Evolutionary conservation across 305 asterid species (phyloP).

Genomic region (Rubia balearica): DNA sequence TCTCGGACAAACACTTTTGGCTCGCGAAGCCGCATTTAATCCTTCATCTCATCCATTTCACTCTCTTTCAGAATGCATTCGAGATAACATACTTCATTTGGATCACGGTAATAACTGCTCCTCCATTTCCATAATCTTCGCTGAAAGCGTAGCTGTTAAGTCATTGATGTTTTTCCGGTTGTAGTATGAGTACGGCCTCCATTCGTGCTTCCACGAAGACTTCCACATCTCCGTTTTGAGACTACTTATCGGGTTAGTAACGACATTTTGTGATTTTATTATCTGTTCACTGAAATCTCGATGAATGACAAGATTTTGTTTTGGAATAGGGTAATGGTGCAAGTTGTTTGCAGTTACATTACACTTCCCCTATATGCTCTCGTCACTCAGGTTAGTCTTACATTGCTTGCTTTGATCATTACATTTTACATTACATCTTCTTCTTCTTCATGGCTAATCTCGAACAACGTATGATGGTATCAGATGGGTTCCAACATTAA

Average conservation of each 20-base stretch:
- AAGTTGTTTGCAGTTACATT: constrained; percentile 61
- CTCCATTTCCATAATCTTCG: background rate
- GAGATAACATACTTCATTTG: constrained; percentile 91
- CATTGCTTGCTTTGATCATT: background rate
- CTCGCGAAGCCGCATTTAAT: constrained; percentile 43
- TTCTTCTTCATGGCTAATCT: background rate
- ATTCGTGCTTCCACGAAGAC: constrained; percentile 69
- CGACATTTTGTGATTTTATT: too few species aligned
- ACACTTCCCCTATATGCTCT: constrained; percentile 84
- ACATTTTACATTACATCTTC: background rate
- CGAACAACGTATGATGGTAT: background rate
- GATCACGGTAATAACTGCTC: constrained; percentile 54
- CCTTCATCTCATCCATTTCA: constrained; percentile 51
- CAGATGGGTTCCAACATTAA: constrained; percentile 86
- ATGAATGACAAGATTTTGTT: background rate
- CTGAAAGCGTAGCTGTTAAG: background rate
- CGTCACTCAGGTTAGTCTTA: constrained; percentile 58
- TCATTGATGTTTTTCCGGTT: constrained; percentile 9
- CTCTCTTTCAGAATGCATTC: constrained; percentile 78
- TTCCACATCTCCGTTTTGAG: constrained; percentile 49
- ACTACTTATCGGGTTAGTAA: constrained; percentile 61
- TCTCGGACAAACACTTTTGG: constrained; percentile 65
- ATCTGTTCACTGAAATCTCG: too few species aligned
- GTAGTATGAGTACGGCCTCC: constrained; percentile 84
- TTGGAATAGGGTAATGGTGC: constrained; percentile 46